Evolutionary conservation across 176 grass and related monocot genomes (phyloP), one percentile per base, ranked within the genome.

Genomic region (Oryza punctata): DNA sequence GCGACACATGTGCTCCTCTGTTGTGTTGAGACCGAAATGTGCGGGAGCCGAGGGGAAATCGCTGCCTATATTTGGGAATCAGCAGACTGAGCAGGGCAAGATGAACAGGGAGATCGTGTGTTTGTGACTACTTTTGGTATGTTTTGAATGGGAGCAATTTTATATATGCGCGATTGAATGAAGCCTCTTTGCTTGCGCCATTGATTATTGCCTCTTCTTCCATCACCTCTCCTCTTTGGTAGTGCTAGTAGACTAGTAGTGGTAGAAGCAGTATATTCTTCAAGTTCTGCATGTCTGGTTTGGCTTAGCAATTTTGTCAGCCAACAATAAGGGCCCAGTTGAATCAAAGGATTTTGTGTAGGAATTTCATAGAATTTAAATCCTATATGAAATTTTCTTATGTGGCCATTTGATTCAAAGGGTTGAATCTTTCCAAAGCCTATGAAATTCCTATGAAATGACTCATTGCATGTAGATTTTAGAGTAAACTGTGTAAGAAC

Each of bases 51-150:
- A 26, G 78, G 46, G 45, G 7, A 37, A 11, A 33, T 81, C 41
- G 13, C 59, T 71, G 79, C 14, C 67, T 18, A 60, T 57, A 19
- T 71, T 38, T 60, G 38, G 38, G 47, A 37, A 38, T 72, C 79
- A 43, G 37, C 24, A 71, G 69, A 33, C 24, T 81, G 44, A 59
- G 35, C 24, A 71, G 69, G 21, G 37, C 21, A 12, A 38, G 28
- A 38, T 40, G 52, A 70, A 16, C 65, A 69, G 29, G 46, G 45
- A 25, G 10, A 12, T 37, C 54, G 29, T 38, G 65, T 30, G 38
- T 69, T 44, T 70, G 50, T 40, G 12, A 44, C 67, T 32, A 43
- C n/a, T 61, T 71, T 44, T n/a, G 47, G 27, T 46, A 28, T 81
- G 5, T 28, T 71, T 15, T 71, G 12, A 33, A 71, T 61, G 57